Base-by-base conservation (phyloP, 495 filamentous ascomycete species). In the Jackrogersella minutella region DNA sequence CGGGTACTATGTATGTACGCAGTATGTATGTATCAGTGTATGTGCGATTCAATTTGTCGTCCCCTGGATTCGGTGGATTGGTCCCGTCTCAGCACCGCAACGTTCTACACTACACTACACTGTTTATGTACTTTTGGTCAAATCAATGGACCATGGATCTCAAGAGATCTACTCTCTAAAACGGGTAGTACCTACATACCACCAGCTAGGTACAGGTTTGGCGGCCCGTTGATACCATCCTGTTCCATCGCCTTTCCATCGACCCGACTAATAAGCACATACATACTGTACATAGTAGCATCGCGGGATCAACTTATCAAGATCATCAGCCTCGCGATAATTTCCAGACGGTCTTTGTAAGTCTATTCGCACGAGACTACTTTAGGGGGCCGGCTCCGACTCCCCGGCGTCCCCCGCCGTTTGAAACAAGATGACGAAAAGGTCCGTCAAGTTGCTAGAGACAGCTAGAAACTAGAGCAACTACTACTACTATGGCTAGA, bases 351-450 rank as follows among this genome's bases (percentile, higher is more conserved):
- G 41, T 36, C 54, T 14, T 56, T 41, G 7, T 19, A 30, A n/a
- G n/a, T n/a, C n/a, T n/a, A n/a, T n/a, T n/a, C n/a, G n/a, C 46
- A 41, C 37, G 47, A 63, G 19, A 31, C 36, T 53, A 39, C 17
- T 50, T 51, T 36, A 16, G 46, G 47, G 37, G 43, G 19, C 16
- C 37, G 39, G 44, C 46, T 26, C 66, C 61, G 61, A 50, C 44
- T 69, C 66, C 66, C 56, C 66, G 66, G 51, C 50, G 39, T 40
- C 22, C 52, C 58, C 58, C 58, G 64, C 47, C 43, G 51, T 44
- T 47, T 36, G 52, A 62, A 65, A 65, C 51, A 65, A 34, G 36
- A 64, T 69, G 66, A 64, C 56, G 66, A 69, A 64, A 69, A 64
- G 26, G 36, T 19, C 60, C 66, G 28, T 52, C 37, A 13, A 64